Evolutionary conservation across 306 rosid species (phyloP).

Genomic region (Ammopiptanthus mongolicus): DNA sequence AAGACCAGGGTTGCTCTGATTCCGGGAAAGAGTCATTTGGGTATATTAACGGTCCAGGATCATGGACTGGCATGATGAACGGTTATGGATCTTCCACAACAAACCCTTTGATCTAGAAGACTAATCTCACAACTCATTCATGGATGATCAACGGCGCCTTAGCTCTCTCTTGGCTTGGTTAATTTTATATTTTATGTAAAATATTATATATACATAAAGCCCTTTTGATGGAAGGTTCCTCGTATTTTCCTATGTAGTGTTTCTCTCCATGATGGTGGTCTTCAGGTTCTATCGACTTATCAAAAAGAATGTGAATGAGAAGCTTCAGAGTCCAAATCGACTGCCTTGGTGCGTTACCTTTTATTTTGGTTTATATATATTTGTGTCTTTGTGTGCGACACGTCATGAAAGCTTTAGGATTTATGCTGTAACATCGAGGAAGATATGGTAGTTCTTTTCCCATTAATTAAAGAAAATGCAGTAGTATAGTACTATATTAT

Average conservation of each 20-base stretch:
- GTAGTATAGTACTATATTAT: slow-evolving; percentile 6
- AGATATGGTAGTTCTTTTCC: slow-evolving; percentile 42
- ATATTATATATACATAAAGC: slow-evolving; percentile 15
- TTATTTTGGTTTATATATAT: slow-evolving; percentile 18
- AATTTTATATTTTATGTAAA: slow-evolving; percentile 15
- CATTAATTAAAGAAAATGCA: slow-evolving; percentile 18
- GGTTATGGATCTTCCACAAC: slow-evolving; percentile 73
- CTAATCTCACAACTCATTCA: not conserved
- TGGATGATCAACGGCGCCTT: slow-evolving; percentile 19
- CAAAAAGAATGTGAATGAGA: slow-evolving; percentile 38
- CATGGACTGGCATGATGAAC: slow-evolving; percentile 67
- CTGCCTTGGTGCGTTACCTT: slow-evolving; percentile 31
- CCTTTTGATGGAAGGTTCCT: slow-evolving; percentile 24
- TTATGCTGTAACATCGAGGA: slow-evolving; percentile 60
- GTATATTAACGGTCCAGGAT: slow-evolving; percentile 43
- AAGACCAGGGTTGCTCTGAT: slow-evolving; percentile 61
- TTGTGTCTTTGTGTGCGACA: slow-evolving; percentile 45
- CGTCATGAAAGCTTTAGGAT: slow-evolving; percentile 47
- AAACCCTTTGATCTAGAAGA: slow-evolving; percentile 53
- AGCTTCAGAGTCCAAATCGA: slow-evolving; percentile 32
- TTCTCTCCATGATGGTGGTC: slow-evolving; percentile 19
- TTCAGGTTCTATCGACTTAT: slow-evolving; percentile 26
- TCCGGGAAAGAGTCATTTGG: slow-evolving; percentile 52
- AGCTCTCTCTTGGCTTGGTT: slow-evolving; percentile 4
- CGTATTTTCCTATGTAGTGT: slow-evolving; percentile 11